Base-by-base conservation (phyloP, 1,284 basidiomycete genomes). In the Lentinula novae-zelandiae region DNA sequence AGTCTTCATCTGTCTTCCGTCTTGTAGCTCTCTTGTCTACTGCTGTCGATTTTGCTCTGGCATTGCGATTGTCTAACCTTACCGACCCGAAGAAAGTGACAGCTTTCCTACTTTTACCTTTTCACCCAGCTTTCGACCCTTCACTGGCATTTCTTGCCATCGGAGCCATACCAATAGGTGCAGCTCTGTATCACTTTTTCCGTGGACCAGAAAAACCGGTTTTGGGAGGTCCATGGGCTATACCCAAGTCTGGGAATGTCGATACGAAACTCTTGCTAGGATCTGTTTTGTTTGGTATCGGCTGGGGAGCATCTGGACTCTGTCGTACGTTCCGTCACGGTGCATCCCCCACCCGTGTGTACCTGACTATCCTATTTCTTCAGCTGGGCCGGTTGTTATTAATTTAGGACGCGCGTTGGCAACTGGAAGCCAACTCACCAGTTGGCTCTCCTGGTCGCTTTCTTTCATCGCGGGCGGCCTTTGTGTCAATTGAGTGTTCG, bases 261-360 rank as follows among this genome's bases (percentile, higher is more conserved):
- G 82, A 88, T 67, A 63, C 66, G 54, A 77, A 71, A 58, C 75
- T 90, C 33, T 49, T 90, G 12, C 53, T 69, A 39, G 88, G 88
- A 15, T 76, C 84, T 1, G 76, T 77, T 15, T 65, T 85, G 33
- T 90, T 90, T 69, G 87, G 88, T 48, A 65, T 84, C 15, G 87
- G 88, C 1, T 90, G 88, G 88, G 88, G 84, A 1, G 67, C 85
- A 44, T 74, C 76, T 49, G 87, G 87, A 22, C 74, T 89, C 42
- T 90, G 88, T 68, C 87, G 83, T 85, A 70, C 66, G 83, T 75
- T 53, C 40, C 36, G 34, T 27, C 27, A 27, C 27, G 27, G 27
- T 38, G 51, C 58, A 53, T 7, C n/a, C 3, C 42, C 50, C 53
- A 31, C 22, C 58, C 20, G 46, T 53, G 51, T 44, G 27, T 60